Evolutionary conservation across 139 green algal species (phyloP).

Genomic region (Micractinium conductrix): DNA sequence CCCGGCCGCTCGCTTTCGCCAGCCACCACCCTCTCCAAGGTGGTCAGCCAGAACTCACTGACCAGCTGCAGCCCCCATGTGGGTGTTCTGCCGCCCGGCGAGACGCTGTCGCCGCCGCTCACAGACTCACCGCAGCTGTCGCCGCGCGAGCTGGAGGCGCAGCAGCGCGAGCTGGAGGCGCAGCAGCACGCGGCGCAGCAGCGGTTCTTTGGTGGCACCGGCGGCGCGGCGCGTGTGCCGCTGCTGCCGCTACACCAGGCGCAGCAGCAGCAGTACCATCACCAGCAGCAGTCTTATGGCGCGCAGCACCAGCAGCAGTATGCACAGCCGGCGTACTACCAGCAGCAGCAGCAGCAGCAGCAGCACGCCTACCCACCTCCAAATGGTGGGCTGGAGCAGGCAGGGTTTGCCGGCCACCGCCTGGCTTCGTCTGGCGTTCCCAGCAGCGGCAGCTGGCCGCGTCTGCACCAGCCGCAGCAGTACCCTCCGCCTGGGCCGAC

Average conservation of each 20-base stretch:
- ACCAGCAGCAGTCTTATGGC: neutral
- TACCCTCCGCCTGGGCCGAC: neutral
- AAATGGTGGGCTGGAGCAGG: neutral
- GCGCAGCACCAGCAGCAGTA: slow-evolving; percentile 17
- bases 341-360: slow-evolving; percentile 2
- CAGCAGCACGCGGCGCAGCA: neutral
- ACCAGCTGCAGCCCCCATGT: slow-evolving; percentile 25
- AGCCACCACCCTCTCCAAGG: slow-evolving; percentile 35
- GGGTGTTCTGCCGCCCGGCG: slow-evolving; percentile 8
- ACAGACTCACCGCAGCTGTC: slow-evolving; percentile 29
- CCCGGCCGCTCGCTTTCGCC: slow-evolving; percentile 27
- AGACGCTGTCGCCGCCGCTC: slow-evolving; percentile 25
- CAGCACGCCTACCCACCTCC: neutral
- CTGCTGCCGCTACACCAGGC: neutral
- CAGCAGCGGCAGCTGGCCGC: neutral
- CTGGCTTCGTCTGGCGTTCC: too few species aligned
- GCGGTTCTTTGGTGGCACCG: neutral
- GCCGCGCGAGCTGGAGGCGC: slow-evolving; percentile 13
- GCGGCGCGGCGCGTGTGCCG: neutral
- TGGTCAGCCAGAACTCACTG: slow-evolving; percentile 29
- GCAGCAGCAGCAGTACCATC: slow-evolving; percentile 13
- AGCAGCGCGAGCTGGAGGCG: neutral
- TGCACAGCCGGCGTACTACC: neutral
- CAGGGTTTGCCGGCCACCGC: too few species aligned
- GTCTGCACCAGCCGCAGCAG: slow-evolving; percentile 1